phyloP scores from a whole-genome alignment of 805 yeast species.

The Starmerella powellii region DNA sequence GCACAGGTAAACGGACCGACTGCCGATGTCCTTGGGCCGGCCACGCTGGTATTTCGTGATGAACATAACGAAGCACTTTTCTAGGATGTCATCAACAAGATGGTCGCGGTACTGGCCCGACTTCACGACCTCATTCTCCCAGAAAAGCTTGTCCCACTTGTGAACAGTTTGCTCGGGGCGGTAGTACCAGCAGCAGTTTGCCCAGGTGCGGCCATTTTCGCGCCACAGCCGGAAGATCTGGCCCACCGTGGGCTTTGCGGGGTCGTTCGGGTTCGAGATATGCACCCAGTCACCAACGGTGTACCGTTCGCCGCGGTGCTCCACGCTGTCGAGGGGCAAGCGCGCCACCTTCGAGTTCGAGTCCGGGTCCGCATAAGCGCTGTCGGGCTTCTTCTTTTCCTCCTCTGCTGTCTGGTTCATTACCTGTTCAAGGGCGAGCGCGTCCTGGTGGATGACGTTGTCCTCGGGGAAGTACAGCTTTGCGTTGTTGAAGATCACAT shows the following conservation, averaged over 20 bases:
- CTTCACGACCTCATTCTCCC: constrained; percentile 89
- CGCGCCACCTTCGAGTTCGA: constrained; percentile 53
- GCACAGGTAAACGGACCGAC: constrained; percentile 70
- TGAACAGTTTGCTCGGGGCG: constrained; percentile 98
- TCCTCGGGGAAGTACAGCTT: constrained; percentile 46
- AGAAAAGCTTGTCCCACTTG: constrained; percentile 75
- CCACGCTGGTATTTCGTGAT: constrained; percentile 92
- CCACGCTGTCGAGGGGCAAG: constrained; percentile 68
- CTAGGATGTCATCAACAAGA: constrained; percentile 72
- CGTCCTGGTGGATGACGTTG: constrained; percentile 49
- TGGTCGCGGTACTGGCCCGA: constrained; percentile 96
- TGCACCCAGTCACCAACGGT: constrained; percentile 93
- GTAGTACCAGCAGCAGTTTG: constrained; percentile 95
- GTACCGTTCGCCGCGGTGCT: constrained; percentile 58
- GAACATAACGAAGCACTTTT: constrained; percentile 89
- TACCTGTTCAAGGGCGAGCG: constrained; percentile 49
- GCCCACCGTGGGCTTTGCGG: constrained; percentile 79
- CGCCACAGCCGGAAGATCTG: constrained; percentile 92
- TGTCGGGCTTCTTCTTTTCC: constrained; percentile 73
- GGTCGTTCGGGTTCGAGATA: constrained; percentile 75
- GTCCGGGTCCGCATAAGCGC: constrained; percentile 44
- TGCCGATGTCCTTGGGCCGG: constrained; percentile 66
- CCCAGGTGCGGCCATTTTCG: constrained; percentile 65
- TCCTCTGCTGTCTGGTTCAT: constrained; percentile 45
- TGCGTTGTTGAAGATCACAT: constrained; percentile 60